Percentiles rank a stretch among this genome's conserved stretches.
Evolutionary conservation across 495 filamentous ascomycete species (phyloP).

Genomic region (Choiromyces venosus): DNA sequence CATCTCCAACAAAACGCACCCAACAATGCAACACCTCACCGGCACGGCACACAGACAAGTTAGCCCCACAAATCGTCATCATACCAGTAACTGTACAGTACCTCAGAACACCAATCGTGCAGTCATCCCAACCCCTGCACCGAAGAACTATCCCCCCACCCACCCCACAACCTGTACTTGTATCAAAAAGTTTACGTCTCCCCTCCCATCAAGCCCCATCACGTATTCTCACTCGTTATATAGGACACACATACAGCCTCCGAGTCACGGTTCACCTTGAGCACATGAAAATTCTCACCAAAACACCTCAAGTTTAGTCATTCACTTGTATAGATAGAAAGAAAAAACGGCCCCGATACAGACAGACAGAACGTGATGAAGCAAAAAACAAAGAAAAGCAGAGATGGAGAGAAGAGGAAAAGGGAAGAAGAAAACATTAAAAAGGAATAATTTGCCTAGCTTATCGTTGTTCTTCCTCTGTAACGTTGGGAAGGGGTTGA

Average conservation of each 20-base stretch:
- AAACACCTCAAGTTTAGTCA: background rate
- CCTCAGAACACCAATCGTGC: background rate
- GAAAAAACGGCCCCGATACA: background rate
- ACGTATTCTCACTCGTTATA: background rate
- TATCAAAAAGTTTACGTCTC: background rate
- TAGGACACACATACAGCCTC: background rate
- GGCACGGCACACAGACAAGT: background rate
- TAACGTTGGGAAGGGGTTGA: background rate
- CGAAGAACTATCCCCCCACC: background rate
- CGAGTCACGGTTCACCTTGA: background rate
- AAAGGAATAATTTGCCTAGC: background rate
- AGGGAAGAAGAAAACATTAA: background rate
- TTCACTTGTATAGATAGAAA: background rate
- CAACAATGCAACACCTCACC: background rate
- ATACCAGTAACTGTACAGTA: too few relatives aligned
- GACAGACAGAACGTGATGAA: background rate
- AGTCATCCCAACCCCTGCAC: background rate
- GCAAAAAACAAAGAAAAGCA: background rate
- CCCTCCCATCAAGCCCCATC: background rate
- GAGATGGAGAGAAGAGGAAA: background rate
- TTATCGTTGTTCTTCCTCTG: background rate
- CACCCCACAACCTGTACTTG: background rate
- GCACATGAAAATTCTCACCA: background rate
- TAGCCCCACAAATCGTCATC: too few relatives aligned
- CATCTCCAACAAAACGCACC: background rate